Evolutionary conservation across 2,329 filamentous ascomycete species (phyloP), one percentile per base, ranked within the genome.

Genomic region (Xylariaceae sp.): DNA sequence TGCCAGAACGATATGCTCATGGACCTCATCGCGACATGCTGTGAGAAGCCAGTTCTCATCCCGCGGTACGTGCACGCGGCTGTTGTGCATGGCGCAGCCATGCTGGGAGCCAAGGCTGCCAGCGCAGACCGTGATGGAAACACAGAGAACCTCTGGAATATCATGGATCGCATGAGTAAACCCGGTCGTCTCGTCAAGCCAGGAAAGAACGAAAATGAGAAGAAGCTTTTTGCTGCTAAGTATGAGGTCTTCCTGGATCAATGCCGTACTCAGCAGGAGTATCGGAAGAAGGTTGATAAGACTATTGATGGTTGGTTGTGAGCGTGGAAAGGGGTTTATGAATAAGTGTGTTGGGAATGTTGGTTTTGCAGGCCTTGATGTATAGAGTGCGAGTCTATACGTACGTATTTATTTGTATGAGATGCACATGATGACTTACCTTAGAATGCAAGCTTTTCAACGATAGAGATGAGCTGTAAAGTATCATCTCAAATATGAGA

Each of bases 121-220:
- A 94, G 88, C 68, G 88, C 88, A 37, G 87, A 89, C 69, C 81
- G 82, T 45, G 82, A 89, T 8, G 90, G 90, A 50, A 87, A 88
- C 69, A 92, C 89, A 0, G 92, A 97, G 77, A 84, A 88, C 47
- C 78, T 99, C 62, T 99, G 94, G 94, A 84, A 86, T 67, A 97
- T 99, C 72, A 99, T 99, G 94, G 90, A 96, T 74, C 85, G 92
- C 58, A 94, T 97, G 88, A 96, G 90, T 77, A 96, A 97, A 80
- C 88, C 91, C 7, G 94, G 93, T 37, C 90, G 88, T 68, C 84
- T 92, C 53, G 88, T 97, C 1, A 81, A 87, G 73, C 92, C 93
- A 0, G 86, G 86, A 18, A 83, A 80, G 56, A 84, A 95, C 71
- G 76, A 78, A 60, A 82, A 82, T 9, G 88, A 96, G 79, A 92